Conservation (phyloP, 371 early-diverging fungal genomes). For the Saksenaea oblongispora region DNA sequence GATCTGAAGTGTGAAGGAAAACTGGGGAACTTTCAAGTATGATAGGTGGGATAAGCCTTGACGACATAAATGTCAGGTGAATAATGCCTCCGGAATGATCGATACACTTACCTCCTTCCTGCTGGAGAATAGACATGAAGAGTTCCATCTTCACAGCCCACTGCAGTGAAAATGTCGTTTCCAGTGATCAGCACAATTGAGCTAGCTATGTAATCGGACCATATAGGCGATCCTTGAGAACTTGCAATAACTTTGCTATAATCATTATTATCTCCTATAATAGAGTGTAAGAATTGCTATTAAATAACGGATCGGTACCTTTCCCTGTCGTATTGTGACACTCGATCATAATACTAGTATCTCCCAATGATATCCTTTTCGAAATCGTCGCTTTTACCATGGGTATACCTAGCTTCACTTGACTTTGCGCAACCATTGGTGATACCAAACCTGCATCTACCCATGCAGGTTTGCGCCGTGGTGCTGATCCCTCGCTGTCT, state of each 20-base stretch:
- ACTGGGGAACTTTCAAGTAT: slow-evolving; percentile 68
- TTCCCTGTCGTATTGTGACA: slow-evolving; percentile 54
- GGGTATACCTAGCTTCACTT: slow-evolving; percentile 55
- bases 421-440: slow-evolving; percentile 47
- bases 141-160: slow-evolving; percentile 71
- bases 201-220: slow-evolving; percentile 66
- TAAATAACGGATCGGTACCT: background rate
- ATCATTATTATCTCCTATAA: slow-evolving; percentile 8
- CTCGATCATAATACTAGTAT: slow-evolving; percentile 40
- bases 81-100: background rate
- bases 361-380: slow-evolving; percentile 23
- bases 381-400: slow-evolving; percentile 48
- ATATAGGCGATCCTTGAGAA: slow-evolving; percentile 46
- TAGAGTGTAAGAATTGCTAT: background rate
- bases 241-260: slow-evolving; percentile 52
- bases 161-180: slow-evolving; percentile 58
- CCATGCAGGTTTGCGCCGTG: slow-evolving; percentile 30
- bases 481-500: slow-evolving; percentile 9
- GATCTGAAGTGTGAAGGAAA: slow-evolving; percentile 54
- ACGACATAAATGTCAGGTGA: background rate
- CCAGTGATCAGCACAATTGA: slow-evolving; percentile 63
- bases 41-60: slow-evolving; percentile 68
- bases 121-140: slow-evolving; percentile 67
- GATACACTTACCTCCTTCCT: slow-evolving; percentile 63
- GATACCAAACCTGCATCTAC: slow-evolving; percentile 46